Evolutionary conservation across 2,329 filamentous ascomycete species (phyloP), one percentile per base, ranked within the genome.

Genomic region (Penicillium frequentans): DNA sequence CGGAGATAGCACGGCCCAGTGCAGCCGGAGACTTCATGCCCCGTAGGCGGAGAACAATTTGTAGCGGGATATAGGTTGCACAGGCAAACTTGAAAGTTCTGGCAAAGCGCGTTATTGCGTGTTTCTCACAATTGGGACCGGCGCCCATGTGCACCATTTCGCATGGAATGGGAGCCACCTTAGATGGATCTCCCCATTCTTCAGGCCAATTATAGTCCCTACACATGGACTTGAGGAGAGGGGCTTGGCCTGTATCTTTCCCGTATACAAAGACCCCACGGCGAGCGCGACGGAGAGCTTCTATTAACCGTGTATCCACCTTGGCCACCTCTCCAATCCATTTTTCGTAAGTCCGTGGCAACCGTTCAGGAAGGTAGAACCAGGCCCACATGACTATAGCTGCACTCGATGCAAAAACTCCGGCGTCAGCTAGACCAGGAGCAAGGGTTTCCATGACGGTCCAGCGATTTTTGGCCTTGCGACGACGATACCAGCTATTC

Each of bases 381-480:
- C 90, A 96, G 19, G 90, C 84, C 88, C 90, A 93, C 91, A 96
- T 96, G 64, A 96, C 87, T 37, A 90, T 77, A 23, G 87, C 88
- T 39, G 84, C 86, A 21, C 90, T 92, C 33, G 82, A 73, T 45
- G 88, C 85, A 72, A 96, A 96, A 19, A 93, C 76, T 6, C 83
- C 75, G 4, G 90, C 84, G 68, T 93, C 89, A n/a, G 85, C 78
- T 37, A 85, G 70, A 27, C 68, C 67, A 27, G 77, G 72, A 7
- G 74, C 55, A 33, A 75, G 55, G 11, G 72, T 68, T 59, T 85
- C 81, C 13, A 78, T 52, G 65, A 66, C 65, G 45, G 68, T 68
- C 65, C 68, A 68, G 51, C 63, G 60, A 33, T 67, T 65, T 50
- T 65, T 63, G 37, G 65, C 56, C 56, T 62, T 76, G 56, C 68